phyloP scores from a whole-genome alignment of 176 grass and related monocot genomes.

The Areca catechu region DNA sequence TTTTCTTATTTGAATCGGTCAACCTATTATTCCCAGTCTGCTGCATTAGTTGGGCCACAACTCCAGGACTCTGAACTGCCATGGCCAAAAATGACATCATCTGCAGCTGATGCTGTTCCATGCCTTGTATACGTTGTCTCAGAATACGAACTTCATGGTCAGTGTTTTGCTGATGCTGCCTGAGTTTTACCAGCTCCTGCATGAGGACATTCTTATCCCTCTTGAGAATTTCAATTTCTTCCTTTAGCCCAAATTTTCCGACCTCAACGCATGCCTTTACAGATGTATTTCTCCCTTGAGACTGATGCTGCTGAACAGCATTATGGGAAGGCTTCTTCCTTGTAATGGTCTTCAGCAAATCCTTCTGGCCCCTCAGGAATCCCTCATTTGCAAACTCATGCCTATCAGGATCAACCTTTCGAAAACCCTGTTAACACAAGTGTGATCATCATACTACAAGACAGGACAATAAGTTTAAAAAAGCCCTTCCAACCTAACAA shows the following conservation, averaged over 20 bases:
- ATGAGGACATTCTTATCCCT: slow-evolving; percentile 14
- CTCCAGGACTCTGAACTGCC: slow-evolving; percentile 3
- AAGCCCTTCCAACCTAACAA: too few relatives aligned
- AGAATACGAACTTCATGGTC: slow-evolving; percentile 9
- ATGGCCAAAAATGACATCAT: slow-evolving; percentile 15
- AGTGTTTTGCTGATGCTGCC: slow-evolving; percentile 8
- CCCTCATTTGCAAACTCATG: slow-evolving; percentile 2
- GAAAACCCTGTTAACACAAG: background rate
- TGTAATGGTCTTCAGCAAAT: slow-evolving; percentile 3
- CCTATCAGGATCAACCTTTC: slow-evolving; percentile 1
- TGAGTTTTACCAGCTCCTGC: slow-evolving; percentile 15
- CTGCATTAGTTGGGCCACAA: slow-evolving; percentile 4
- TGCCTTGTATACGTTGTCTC: background rate
- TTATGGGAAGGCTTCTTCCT: slow-evolving; percentile 5
- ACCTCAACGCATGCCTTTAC: background rate
- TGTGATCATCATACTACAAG: background rate
- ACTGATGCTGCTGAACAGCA: background rate
- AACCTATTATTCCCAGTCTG: slow-evolving; percentile 3
- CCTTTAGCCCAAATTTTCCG: background rate
- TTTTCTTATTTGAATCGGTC: slow-evolving; percentile 9
- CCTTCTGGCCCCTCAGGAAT: slow-evolving; percentile 2
- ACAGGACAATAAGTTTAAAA: background rate
- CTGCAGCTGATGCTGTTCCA: slow-evolving; percentile 12
- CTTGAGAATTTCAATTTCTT: slow-evolving; percentile 15
- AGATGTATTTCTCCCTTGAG: background rate